A percentile compares a stretch with the other conserved stretches of the same genome.
Evolutionary conservation across 2,329 filamentous ascomycete species (phyloP).

Genomic region (Fusarium protoensiforme): DNA sequence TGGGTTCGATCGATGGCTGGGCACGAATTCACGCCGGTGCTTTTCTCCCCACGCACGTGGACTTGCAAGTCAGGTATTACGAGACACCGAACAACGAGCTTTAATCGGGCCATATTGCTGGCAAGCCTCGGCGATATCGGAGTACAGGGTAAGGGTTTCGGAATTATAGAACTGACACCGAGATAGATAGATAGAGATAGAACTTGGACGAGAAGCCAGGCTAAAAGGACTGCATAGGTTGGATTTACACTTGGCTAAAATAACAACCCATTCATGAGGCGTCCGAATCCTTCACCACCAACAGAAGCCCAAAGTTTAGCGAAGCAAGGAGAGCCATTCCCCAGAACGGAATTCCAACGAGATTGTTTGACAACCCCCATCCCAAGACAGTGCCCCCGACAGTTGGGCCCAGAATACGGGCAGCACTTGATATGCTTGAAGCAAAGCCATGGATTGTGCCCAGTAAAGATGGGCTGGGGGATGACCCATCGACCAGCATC

Average conservation of each 20-base stretch:
- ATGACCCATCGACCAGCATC: not conserved
- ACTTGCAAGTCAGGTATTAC: not conserved
- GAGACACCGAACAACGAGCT: not conserved
- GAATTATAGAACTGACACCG: not conserved
- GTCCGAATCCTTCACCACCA: not conserved
- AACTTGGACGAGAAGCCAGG: not conserved
- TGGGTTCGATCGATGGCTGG: too few species aligned
- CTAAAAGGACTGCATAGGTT: not conserved
- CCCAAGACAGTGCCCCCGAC: not conserved
- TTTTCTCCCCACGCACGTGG: not conserved
- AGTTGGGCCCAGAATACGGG: not conserved
- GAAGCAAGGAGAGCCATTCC: not conserved
- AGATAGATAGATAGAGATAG: not conserved
- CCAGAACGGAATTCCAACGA: not conserved
- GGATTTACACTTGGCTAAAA: not conserved
- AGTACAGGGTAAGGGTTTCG: not conserved
- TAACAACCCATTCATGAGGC: not conserved
- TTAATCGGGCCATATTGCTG: not conserved
- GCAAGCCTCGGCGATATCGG: not conserved
- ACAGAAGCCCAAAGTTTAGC: not conserved
- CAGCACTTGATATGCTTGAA: not conserved
- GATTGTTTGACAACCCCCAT: not conserved
- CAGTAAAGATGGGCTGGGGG: not conserved
- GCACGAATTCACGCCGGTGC: not conserved
- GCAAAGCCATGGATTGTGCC: not conserved